These are phyloP conservation scores for Salix viminalis DNA, from an alignment of 345 rosid species.

Conservation along the genomic window DNA sequence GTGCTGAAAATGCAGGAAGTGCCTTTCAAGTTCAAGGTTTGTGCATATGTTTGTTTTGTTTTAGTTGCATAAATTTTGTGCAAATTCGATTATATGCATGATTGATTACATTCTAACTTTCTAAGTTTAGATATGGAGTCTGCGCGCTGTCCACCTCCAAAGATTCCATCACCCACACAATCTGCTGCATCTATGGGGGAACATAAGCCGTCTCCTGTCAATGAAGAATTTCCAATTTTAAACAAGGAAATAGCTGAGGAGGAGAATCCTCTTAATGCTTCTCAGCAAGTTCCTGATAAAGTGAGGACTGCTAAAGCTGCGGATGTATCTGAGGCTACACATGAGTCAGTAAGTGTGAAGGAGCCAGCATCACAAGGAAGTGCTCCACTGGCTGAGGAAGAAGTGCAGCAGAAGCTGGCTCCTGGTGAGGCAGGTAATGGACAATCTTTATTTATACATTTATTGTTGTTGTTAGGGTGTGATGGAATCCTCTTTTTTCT, in stretches of 20 bases:
- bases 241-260: conserved; percentile 34
- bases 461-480: neutral
- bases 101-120: neutral
- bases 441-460: neutral
- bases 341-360: conserved; percentile 61
- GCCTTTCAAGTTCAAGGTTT: conserved; percentile 81
- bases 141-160: conserved; percentile 60
- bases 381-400: conserved; percentile 29
- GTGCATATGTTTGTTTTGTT: conserved; percentile 9
- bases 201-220: conserved; percentile 30
- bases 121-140: conserved; percentile 37
- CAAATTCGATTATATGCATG: neutral
- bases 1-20: conserved; percentile 81
- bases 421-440: conserved; percentile 23
- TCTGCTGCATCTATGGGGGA: conserved; percentile 80
- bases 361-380: conserved; percentile 66
- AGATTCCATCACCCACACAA: conserved; percentile 63
- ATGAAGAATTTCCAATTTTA: conserved; percentile 35
- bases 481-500: neutral
- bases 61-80: neutral
- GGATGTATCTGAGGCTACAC: conserved; percentile 64
- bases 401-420: conserved; percentile 37
- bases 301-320: conserved; percentile 37
- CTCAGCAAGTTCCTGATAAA: conserved; percentile 39
- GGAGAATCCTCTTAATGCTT: conserved; percentile 41